Percentiles rank a stretch among this genome's conserved stretches.
These are phyloP conservation scores for Rhizophlyctis rosea DNA, from an alignment of 192 early-diverging fungal genomes.

Conservation along the genomic window DNA sequence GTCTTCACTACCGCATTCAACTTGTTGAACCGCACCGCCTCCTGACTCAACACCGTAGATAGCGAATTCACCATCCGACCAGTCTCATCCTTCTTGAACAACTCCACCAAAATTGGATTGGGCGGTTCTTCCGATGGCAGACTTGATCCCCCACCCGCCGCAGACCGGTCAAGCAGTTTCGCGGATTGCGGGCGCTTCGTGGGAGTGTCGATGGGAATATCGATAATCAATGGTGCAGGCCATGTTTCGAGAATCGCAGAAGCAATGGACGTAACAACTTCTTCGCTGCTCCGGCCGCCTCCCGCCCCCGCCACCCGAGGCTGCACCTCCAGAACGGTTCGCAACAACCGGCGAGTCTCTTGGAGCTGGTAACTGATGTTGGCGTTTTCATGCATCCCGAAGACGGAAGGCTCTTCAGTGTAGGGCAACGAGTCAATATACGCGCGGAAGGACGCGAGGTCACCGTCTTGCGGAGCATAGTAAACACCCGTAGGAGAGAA, in stretches of 20 bases:
- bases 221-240: constrained; percentile 44
- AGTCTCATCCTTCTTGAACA: constrained; percentile 50
- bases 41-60: constrained; percentile 52
- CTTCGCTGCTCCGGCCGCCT: constrained; percentile 48
- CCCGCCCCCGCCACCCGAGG: constrained; percentile 43
- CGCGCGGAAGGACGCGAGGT: constrained; percentile 35
- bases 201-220: constrained; percentile 26
- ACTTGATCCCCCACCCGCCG: neutral
- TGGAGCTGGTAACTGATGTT: constrained; percentile 64
- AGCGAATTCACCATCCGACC: constrained; percentile 59
- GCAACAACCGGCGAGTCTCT: constrained; percentile 49
- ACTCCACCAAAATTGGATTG: constrained; percentile 31
- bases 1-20: constrained; percentile 42
- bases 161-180: constrained; percentile 7
- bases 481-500: constrained; percentile 54
- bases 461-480: constrained; percentile 55
- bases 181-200: constrained; percentile 15
- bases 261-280: constrained; percentile 47
- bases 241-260: constrained; percentile 47
- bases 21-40: constrained; percentile 54
- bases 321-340: constrained; percentile 59
- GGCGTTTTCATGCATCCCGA: constrained; percentile 67
- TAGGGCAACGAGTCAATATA: constrained; percentile 60
- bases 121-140: neutral
- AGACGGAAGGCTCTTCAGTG: constrained; percentile 59